Evolutionary conservation across 768 basidiomycete genomes (phyloP), one percentile per base, ranked within the genome.

Genomic region (Tulasnella sp.): DNA sequence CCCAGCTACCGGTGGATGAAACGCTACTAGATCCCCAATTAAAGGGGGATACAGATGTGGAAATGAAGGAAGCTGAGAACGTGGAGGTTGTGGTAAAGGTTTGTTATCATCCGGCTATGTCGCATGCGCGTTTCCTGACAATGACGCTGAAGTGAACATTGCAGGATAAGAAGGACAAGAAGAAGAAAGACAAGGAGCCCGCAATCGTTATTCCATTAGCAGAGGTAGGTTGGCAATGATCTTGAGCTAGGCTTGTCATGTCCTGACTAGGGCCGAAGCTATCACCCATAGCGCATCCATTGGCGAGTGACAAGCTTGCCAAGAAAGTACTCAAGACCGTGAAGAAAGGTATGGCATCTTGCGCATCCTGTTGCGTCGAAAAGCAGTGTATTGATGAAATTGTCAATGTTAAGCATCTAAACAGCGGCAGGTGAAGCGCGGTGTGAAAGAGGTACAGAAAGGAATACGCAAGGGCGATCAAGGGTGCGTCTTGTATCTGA

Each of bases 391-490:
- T n/a, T n/a, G n/a, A n/a, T n/a, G n/a, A n/a, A n/a, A n/a, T n/a
- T n/a, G n/a, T n/a, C n/a, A n/a, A n/a, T n/a, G n/a, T n/a, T n/a
- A n/a, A n/a, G 92, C 96, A 17, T 93, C 94, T 24, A 96, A 95
- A 71, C 84, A 83, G 42, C 83, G 95, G 61, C 93, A 96, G 72
- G 86, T 98, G 30, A 97, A 96, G 76, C 82, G 96, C 47, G 96
- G 96, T 42, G 95, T 99, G 50, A 98, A 98, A 73, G 96, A 99
- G 72, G 90, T 99, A 32, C 92, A 96, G 45, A 99, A 99, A 72
- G 91, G 91, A 2, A 86, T 99, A 43, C 80, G 94, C 56, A 99
- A 99, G 70, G 94, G 94, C 61, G 95, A 98, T 71, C 92, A 88
- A 77, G 96, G 96, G 91, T 85, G 67, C 62, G 85, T 75, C n/a